phyloP scores from a whole-genome alignment of 2,329 filamentous ascomycete species.

The Penicillium occitanis region DNA sequence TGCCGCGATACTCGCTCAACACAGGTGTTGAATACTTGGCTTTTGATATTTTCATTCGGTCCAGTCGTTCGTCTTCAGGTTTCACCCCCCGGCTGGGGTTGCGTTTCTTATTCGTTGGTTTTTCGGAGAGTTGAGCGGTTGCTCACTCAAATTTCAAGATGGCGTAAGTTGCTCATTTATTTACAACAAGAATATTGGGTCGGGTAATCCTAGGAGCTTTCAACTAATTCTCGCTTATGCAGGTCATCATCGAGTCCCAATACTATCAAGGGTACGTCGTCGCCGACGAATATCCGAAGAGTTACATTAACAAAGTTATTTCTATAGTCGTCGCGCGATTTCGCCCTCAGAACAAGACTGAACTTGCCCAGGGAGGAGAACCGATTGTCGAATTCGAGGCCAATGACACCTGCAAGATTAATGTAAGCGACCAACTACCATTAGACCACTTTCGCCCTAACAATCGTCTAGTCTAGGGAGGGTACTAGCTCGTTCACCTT shows the following conservation, averaged over 20 bases:
- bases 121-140: slow-evolving; percentile 18
- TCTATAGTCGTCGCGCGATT: slow-evolving; percentile 87
- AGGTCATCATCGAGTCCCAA: slow-evolving; percentile 35
- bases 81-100: slow-evolving; percentile 19
- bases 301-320: slow-evolving; percentile 7
- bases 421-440: slow-evolving; percentile 55
- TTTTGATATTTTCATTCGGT: not conserved
- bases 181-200: not conserved
- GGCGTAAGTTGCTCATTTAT: slow-evolving; percentile 45
- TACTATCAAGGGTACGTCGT: slow-evolving; percentile 55
- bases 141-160: slow-evolving; percentile 35
- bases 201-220: not conserved
- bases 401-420: slow-evolving; percentile 82
- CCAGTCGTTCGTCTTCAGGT: slow-evolving; percentile 9
- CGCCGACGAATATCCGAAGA: slow-evolving; percentile 4
- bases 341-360: slow-evolving; percentile 92
- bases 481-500: slow-evolving; percentile 88
- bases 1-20: slow-evolving; percentile 1
- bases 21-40: not conserved
- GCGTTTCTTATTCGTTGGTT: slow-evolving; percentile 11
- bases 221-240: not conserved
- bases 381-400: slow-evolving; percentile 87
- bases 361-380: slow-evolving; percentile 85
- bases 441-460: slow-evolving; percentile 9
- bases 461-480: slow-evolving; percentile 68